Conservation (phyloP, 2,329 filamentous ascomycete genomes). For the Fusarium humuli region DNA sequence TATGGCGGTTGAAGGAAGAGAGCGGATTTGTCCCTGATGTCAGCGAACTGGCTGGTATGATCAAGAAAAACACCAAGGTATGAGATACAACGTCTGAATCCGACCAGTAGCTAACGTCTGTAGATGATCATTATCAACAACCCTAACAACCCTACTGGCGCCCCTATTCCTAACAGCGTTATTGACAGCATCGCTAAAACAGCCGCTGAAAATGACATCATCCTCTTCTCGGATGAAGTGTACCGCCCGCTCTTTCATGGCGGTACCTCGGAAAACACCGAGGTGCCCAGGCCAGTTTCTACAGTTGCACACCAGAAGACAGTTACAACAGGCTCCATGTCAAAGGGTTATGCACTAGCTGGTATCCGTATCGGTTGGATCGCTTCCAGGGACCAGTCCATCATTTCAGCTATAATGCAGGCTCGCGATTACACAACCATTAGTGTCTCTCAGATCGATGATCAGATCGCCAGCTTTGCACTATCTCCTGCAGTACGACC, state of each 20-base stretch:
- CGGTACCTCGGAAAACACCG: slow-evolving; percentile 55
- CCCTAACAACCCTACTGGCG: slow-evolving; percentile 85
- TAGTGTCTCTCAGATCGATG: slow-evolving; percentile 83
- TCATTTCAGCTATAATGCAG: slow-evolving; percentile 72
- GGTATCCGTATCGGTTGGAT: slow-evolving; percentile 88
- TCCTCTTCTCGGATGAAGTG: slow-evolving; percentile 81
- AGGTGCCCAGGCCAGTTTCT: slow-evolving; percentile 69
- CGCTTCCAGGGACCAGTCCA: slow-evolving; percentile 69
- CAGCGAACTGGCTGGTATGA: slow-evolving; percentile 71
- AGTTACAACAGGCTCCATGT: slow-evolving; percentile 82
- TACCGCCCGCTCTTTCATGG: slow-evolving; percentile 86
- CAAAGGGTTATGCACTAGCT: slow-evolving; percentile 85
- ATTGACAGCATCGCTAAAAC: slow-evolving; percentile 72
- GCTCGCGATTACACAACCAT: slow-evolving; percentile 88
- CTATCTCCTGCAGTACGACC: slow-evolving; percentile 62
- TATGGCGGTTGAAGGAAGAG: slow-evolving; percentile 77
- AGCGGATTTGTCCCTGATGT: slow-evolving; percentile 76
- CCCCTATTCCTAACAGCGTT: slow-evolving; percentile 70
- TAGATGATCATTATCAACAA: slow-evolving; percentile 70
- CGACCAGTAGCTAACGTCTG: rapidly evolving
- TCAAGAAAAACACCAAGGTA: slow-evolving; percentile 77
- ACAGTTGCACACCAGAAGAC: slow-evolving; percentile 68
- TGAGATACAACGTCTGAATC: neutral
- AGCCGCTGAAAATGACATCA: slow-evolving; percentile 71
- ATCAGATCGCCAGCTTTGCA: slow-evolving; percentile 80